Conservation (phyloP, 2,329 filamentous ascomycete species). For the Leptographium lundbergii region DNA sequence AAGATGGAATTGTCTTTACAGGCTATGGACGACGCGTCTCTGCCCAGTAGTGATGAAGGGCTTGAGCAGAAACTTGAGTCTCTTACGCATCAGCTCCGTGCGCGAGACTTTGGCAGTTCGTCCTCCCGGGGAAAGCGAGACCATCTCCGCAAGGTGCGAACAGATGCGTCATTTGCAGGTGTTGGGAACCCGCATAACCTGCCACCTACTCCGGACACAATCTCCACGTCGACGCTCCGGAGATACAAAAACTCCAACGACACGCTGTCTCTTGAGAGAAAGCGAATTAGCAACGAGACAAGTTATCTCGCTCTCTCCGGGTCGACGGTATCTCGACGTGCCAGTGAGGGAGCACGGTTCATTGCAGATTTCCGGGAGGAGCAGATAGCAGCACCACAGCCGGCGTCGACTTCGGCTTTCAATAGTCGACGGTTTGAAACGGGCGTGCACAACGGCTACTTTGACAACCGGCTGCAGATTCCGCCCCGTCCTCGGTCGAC, state of each 20-base stretch:
- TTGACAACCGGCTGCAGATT: constrained; percentile 18
- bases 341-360: constrained; percentile 13
- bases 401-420: constrained; percentile 20
- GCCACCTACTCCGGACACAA: constrained; percentile 47
- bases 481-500: constrained; percentile 33
- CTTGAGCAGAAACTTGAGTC: constrained; percentile 11
- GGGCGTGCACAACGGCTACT: constrained; percentile 12
- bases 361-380: neutral
- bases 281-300: constrained; percentile 15
- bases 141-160: constrained; percentile 34
- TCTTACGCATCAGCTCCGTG: constrained; percentile 9
- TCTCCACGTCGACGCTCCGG: constrained; percentile 41
- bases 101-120: constrained; percentile 13
- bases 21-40: constrained; percentile 18
- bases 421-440: constrained; percentile 17
- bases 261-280: constrained; percentile 24
- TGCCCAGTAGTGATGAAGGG: constrained; percentile 18
- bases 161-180: constrained; percentile 27
- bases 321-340: constrained; percentile 13
- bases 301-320: constrained; percentile 21
- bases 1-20: constrained; percentile 23
- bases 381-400: constrained; percentile 11
- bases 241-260: constrained; percentile 39
- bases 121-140: constrained; percentile 33
- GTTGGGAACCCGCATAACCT: constrained; percentile 30